A percentile compares a stretch with the other conserved stretches of the same genome.
Conservation (phyloP, 768 basidiomycete species). For the Amanita pallidorosea region DNA sequence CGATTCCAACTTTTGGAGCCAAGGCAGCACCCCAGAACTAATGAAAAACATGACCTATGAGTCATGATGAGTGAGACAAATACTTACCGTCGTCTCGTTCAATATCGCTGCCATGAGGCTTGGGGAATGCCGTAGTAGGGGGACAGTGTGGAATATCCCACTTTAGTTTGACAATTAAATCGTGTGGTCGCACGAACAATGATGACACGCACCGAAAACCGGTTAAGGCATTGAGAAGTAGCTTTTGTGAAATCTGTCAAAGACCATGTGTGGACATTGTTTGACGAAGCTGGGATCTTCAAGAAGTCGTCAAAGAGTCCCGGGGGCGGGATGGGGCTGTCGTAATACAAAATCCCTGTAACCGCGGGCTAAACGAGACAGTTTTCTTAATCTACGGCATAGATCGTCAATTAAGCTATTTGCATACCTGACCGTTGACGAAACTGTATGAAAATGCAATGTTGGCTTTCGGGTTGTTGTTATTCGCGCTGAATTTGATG, state of each 20-base stretch:
- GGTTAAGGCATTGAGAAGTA: constrained; percentile 15
- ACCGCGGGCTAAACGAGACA: constrained; percentile 8
- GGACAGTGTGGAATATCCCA: constrained; percentile 22
- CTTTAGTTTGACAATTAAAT: constrained; percentile 6
- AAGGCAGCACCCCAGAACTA: background rate
- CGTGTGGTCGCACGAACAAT: background rate
- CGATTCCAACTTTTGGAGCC: constrained; percentile 5
- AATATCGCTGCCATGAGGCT: constrained; percentile 20
- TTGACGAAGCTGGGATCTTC: constrained; percentile 19
- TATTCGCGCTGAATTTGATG: constrained; percentile 20
- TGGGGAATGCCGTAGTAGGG: constrained; percentile 19
- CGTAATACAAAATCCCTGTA: constrained; percentile 34
- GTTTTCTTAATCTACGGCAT: too few relatives aligned
- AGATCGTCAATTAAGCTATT: too few relatives aligned
- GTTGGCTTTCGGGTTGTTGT: constrained; percentile 26
- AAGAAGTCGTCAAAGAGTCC: too few relatives aligned
- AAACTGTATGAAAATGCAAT: constrained; percentile 37
- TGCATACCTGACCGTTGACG: constrained; percentile 21
- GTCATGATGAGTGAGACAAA: too few relatives aligned
- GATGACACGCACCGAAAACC: constrained; percentile 8
- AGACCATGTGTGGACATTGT: constrained; percentile 21
- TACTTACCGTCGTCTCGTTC: constrained; percentile 24
- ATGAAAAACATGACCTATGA: background rate
- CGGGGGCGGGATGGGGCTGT: constrained; percentile 22
- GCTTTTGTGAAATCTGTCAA: constrained; percentile 22